These are phyloP conservation scores for Candida morakotiae DNA, from an alignment of 805 yeast species.

Conservation along the genomic window DNA sequence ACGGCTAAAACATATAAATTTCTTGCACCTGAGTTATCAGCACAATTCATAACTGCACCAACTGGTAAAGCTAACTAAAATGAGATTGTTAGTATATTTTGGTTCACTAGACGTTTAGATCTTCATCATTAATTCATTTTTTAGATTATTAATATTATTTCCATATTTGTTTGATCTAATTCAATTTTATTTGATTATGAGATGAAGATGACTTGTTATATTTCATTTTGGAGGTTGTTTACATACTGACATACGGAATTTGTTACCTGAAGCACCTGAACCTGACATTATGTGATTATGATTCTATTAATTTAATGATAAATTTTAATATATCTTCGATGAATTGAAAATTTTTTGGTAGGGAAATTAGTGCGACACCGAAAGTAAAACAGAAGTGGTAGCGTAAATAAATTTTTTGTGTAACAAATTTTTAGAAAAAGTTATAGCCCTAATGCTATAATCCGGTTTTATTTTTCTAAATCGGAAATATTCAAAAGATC, in stretches of 20 bases:
- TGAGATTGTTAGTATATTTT: constrained; percentile 28
- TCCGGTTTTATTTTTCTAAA: background rate
- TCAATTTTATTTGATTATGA: no score
- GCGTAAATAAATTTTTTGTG: background rate
- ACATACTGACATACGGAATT: constrained; percentile 99
- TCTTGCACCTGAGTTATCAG: constrained; percentile 99
- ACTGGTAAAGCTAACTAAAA: constrained; percentile 94
- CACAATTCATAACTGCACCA: constrained; percentile 99
- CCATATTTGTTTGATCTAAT: no score
- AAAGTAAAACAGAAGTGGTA: background rate
- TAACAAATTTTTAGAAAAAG: no score
- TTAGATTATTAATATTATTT: no score
- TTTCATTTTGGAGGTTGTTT: no score
- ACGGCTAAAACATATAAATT: constrained; percentile 98
- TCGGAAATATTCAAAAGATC: no score
- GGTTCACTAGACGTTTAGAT: no score
- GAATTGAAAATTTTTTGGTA: constrained; percentile 5
- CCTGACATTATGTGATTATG: constrained; percentile 62
- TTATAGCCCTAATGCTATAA: constrained; percentile 5
- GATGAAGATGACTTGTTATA: no score
- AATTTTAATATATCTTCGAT: background rate
- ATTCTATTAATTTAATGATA: constrained; percentile 1
- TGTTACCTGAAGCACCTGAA: constrained; percentile 98
- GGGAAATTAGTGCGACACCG: background rate
- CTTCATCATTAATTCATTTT: no score